These are phyloP conservation scores for Eucalyptus regnans DNA, from an alignment of 345 rosid species.

Conservation along the genomic window DNA sequence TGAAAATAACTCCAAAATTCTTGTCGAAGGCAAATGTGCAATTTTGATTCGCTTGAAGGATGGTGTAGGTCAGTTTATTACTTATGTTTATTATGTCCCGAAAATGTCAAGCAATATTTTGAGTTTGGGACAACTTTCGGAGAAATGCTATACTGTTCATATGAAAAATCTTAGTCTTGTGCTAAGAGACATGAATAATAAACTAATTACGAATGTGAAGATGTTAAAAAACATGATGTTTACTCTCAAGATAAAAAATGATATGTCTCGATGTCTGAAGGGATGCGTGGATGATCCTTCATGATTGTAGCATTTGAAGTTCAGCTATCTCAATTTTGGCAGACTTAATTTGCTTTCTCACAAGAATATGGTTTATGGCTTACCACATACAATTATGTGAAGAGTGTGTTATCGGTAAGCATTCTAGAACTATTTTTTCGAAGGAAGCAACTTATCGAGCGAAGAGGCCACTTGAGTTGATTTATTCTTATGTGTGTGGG, in stretches of 20 bases:
- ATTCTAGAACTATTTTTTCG: too few species aligned
- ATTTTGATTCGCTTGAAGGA: neutral
- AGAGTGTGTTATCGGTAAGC: too few species aligned
- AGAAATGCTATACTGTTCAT: neutral
- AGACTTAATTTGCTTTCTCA: accelerated
- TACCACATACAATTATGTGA: too few species aligned
- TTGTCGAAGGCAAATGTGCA: neutral
- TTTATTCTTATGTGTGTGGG: too few species aligned
- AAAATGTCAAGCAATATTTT: neutral
- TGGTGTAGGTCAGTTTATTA: neutral
- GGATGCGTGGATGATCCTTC: neutral
- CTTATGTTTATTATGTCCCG: neutral
- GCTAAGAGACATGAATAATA: neutral
- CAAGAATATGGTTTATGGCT: too few species aligned
- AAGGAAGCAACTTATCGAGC: too few species aligned
- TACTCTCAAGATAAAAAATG: neutral
- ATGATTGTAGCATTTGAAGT: neutral
- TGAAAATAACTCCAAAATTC: neutral
- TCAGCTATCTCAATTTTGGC: accelerated
- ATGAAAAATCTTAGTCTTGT: too few species aligned
- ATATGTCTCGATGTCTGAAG: neutral
- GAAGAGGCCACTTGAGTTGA: too few species aligned
- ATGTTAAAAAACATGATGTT: neutral
- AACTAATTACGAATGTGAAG: neutral
- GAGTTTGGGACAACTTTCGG: neutral